Evolutionary conservation across 345 rosid genomes (phyloP).

Genomic region (Clausena lansium): DNA sequence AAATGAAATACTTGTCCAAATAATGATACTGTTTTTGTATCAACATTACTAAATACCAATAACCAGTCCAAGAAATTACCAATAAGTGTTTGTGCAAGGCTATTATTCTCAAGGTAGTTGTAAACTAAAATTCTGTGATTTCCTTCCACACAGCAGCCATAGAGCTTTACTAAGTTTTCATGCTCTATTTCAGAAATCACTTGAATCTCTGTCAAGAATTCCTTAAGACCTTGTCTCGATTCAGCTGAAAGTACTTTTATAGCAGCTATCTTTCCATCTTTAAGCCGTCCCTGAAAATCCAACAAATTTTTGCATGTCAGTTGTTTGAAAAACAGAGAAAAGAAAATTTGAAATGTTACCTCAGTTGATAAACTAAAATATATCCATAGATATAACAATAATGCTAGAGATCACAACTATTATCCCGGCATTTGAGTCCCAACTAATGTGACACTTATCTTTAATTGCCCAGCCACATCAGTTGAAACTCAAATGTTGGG

Average conservation of each 20-base stretch:
- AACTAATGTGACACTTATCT: too few relatives aligned
- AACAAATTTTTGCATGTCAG: slow-evolving; percentile 9
- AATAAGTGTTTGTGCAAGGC: slow-evolving; percentile 83
- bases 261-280: slow-evolving; percentile 76
- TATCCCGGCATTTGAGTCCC: too few relatives aligned
- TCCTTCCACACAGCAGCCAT: slow-evolving; percentile 88
- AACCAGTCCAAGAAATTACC: slow-evolving; percentile 44
- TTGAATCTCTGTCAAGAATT: slow-evolving; percentile 84
- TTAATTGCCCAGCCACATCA: too few relatives aligned
- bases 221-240: slow-evolving; percentile 84
- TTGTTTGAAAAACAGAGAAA: slow-evolving; percentile 4
- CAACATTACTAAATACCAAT: not conserved
- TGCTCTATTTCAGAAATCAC: slow-evolving; percentile 77
- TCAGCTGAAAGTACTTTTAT: slow-evolving; percentile 90
- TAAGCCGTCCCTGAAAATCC: slow-evolving; percentile 72
- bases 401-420: too few relatives aligned
- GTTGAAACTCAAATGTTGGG: too few relatives aligned
- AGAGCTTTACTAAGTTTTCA: slow-evolving; percentile 79
- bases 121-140: slow-evolving; percentile 84
- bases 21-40: not conserved
- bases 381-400: too few relatives aligned
- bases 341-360: not conserved
- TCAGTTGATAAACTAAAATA: not conserved
- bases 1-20: not conserved
- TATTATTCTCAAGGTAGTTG: slow-evolving; percentile 83